A percentile compares a stretch with the other conserved stretches of the same genome.
These are phyloP conservation scores for Sclerotinia sclerotiorum DNA, from an alignment of 2,329 filamentous ascomycete genomes.

Conservation along the genomic window DNA sequence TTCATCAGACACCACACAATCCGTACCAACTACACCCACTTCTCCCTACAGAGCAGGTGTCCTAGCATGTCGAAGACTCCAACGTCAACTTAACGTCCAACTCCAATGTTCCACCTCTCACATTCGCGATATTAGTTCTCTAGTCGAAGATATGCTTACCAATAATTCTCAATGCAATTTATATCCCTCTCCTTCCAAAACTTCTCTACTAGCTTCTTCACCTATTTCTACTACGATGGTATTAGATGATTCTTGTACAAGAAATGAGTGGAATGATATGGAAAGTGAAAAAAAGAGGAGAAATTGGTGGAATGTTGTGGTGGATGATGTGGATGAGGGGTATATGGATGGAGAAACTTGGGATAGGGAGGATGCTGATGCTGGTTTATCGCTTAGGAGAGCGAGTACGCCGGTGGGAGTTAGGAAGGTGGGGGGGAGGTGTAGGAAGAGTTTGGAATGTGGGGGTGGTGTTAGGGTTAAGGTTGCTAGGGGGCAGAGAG, in stretches of 20 bases:
- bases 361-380: neutral
- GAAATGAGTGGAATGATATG: neutral
- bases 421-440: conserved; percentile 10
- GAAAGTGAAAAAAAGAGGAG: conserved; percentile 1
- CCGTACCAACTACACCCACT: conserved; percentile 15
- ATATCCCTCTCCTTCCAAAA: conserved; percentile 4
- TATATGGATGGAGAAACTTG: conserved; percentile 9
- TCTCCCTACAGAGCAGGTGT: neutral
- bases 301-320: conserved; percentile 13
- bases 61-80: conserved; percentile 24
- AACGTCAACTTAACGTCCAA: conserved; percentile 28
- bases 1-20: conserved; percentile 9
- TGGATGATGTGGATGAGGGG: conserved; percentile 17
- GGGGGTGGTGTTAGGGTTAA: neutral
- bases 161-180: conserved; percentile 25
- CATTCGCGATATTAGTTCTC: conserved; percentile 24
- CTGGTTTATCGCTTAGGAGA: conserved; percentile 9
- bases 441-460: conserved; percentile 8
- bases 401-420: conserved; percentile 20
- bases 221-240: neutral
- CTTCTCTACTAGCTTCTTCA: neutral
- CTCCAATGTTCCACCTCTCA: conserved; percentile 25
- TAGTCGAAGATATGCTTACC: conserved; percentile 28
- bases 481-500: conserved; percentile 6
- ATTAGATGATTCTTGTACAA: neutral